phyloP scores from a whole-genome alignment of 1,284 basidiomycete species.

The Crocinoboletus sp. region DNA sequence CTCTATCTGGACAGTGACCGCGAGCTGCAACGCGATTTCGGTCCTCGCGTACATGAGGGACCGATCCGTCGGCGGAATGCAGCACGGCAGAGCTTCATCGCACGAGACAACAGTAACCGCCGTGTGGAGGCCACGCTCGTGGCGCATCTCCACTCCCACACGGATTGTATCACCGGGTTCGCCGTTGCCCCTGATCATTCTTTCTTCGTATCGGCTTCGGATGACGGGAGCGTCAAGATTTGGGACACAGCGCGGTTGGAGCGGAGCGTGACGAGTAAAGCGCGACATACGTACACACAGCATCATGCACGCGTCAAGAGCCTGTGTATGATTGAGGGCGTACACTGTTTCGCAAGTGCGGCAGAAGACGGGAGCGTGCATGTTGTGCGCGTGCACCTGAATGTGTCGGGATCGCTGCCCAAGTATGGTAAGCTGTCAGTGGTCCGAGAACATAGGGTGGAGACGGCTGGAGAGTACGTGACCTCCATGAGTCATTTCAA shows the following conservation, averaged over 20 bases:
- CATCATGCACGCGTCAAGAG: slow-evolving; percentile 79
- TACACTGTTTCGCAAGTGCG: slow-evolving; percentile 87
- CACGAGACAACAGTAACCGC: slow-evolving; percentile 40
- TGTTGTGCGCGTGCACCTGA: slow-evolving; percentile 76
- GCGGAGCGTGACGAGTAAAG: slow-evolving; percentile 69
- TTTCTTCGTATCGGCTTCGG: slow-evolving; percentile 90
- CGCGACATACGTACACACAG: slow-evolving; percentile 71
- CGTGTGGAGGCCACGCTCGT: slow-evolving; percentile 75
- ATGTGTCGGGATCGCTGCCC: slow-evolving; percentile 53
- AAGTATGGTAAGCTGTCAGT: slow-evolving; percentile 80
- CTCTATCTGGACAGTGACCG: slow-evolving; percentile 85
- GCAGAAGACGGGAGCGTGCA: slow-evolving; percentile 84
- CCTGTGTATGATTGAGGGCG: slow-evolving; percentile 77
- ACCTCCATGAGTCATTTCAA: slow-evolving; percentile 75
- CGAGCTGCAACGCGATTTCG: slow-evolving; percentile 86
- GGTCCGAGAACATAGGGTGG: slow-evolving; percentile 69
- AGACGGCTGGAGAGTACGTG: slow-evolving; percentile 68
- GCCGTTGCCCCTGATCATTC: slow-evolving; percentile 90
- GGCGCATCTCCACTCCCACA: slow-evolving; percentile 83
- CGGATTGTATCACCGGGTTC: slow-evolving; percentile 73
- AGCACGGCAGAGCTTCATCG: slow-evolving; percentile 57
- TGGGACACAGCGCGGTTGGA: slow-evolving; percentile 83
- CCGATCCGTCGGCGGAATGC: slow-evolving; percentile 72
- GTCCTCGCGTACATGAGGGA: slow-evolving; percentile 77
- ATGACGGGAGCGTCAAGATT: slow-evolving; percentile 80